phyloP scores from a whole-genome alignment of 2,329 filamentous ascomycete genomes.

The Samsoniella hepiali region DNA sequence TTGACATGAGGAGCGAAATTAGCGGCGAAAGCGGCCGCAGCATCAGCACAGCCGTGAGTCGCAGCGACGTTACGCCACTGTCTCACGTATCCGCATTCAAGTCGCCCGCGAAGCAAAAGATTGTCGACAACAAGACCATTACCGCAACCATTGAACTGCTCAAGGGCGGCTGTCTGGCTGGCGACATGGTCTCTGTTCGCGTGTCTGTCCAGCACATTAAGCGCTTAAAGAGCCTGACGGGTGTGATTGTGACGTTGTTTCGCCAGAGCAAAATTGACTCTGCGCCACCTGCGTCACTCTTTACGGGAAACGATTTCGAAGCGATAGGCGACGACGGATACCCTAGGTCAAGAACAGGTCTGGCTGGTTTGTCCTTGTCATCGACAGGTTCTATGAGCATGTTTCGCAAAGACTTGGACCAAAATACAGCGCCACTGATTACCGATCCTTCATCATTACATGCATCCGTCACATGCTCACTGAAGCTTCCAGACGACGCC shows the following conservation, averaged over 20 bases:
- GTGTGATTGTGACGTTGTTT: constrained; percentile 89
- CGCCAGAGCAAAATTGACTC: constrained; percentile 89
- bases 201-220: constrained; percentile 86
- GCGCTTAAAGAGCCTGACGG: constrained; percentile 83
- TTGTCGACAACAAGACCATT: constrained; percentile 70
- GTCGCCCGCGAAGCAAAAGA: constrained; percentile 38
- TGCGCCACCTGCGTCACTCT: constrained; percentile 51
- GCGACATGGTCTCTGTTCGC: constrained; percentile 76
- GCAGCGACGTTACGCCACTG: constrained; percentile 40
- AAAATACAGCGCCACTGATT: constrained; percentile 83
- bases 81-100: constrained; percentile 31
- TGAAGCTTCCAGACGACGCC: constrained; percentile 82
- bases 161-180: constrained; percentile 79
- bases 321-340: constrained; percentile 74
- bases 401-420: constrained; percentile 93
- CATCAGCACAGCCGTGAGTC: constrained; percentile 60
- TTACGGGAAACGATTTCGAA: constrained; percentile 51
- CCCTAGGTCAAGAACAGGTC: constrained; percentile 79
- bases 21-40: constrained; percentile 69
- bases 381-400: constrained; percentile 83
- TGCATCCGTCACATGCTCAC: constrained; percentile 74
- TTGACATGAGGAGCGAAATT: constrained; percentile 63
- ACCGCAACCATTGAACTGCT: constrained; percentile 80
- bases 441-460: constrained; percentile 78
- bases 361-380: constrained; percentile 81